These are phyloP conservation scores for Zizania palustris DNA, from an alignment of 202 grass and related monocot species.

Conservation along the genomic window DNA sequence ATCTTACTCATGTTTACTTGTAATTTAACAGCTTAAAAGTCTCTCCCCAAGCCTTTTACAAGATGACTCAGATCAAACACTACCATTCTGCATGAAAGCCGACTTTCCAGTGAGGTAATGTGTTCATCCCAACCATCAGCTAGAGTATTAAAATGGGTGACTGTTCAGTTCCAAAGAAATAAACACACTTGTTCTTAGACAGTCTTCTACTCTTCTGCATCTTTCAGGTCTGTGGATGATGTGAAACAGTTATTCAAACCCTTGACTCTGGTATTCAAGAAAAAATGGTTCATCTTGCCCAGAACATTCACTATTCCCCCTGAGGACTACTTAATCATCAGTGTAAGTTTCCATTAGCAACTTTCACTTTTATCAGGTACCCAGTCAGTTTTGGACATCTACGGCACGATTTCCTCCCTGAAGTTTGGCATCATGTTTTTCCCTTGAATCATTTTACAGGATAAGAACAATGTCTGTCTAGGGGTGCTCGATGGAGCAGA, in stretches of 20 bases:
- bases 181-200: not conserved
- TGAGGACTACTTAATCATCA: constrained; percentile 80
- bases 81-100: constrained; percentile 79
- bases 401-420: constrained; percentile 16
- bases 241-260: constrained; percentile 79
- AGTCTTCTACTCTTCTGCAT: not conserved
- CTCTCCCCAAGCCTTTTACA: constrained; percentile 48
- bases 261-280: constrained; percentile 66
- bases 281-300: constrained; percentile 64
- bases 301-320: constrained; percentile 70
- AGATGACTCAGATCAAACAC: constrained; percentile 75
- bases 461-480: constrained; percentile 85
- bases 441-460: constrained; percentile 46
- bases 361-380: not conserved
- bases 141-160: not conserved
- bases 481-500: constrained; percentile 76
- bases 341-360: constrained; percentile 48
- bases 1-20: constrained; percentile 14
- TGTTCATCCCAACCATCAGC: not conserved
- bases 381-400: not conserved
- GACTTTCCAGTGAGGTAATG: constrained; percentile 76
- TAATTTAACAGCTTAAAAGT: constrained; percentile 59
- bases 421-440: constrained; percentile 4
- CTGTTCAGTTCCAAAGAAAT: not conserved
- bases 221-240: constrained; percentile 75